Evolutionary conservation across 1,284 basidiomycete genomes (phyloP), one percentile per base, ranked within the genome.

Genomic region (Spongispora temasekensis): DNA sequence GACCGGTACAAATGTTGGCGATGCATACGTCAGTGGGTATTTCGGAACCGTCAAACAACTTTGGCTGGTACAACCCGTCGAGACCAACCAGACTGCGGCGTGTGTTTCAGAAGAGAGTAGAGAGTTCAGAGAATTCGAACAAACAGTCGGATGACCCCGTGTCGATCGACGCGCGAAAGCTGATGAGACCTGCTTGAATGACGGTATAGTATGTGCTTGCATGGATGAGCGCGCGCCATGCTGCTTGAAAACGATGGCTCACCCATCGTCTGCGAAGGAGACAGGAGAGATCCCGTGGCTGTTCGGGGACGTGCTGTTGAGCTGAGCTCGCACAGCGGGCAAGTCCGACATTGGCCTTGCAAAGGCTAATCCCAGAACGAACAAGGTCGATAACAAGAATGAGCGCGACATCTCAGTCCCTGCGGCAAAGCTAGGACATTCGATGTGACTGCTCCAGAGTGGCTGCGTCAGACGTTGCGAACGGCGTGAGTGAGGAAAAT

Each of bases 111-210:
- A 31, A 50, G 25, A 30, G 10, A 6, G n/a, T n/a, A n/a, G 1
- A 42, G 19, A n/a, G 42, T n/a, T 48, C 44, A 30, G 34, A 30
- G 37, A 51, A 61, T 40, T 44, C 25, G 1, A 31, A 70, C 69
- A 34, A 44, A 71, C 70, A 44, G 35, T 71, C 70, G 13, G 89
- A 81, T 5, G 90, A 92, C n/a, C 80, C 91, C 1, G 90, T 91
- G 71, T 92, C 90, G 44, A 92, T 74, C 1, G 83, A 83, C n/a
- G 87, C 82, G 19, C 89, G 86, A 65, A 91, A 88, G 67, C 75
- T 83, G 63, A 89, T 82, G 61, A 79, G 76, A 42, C 89, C 90
- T 42, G 80, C 76, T 61, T 81, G 73, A 53, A 90, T 77, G 48
- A 89, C 72, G 19, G 81, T 76, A 67, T 83, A 91, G 68, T 90